Percentiles rank a stretch among this genome's conserved stretches.
Evolutionary conservation across 2,329 filamentous ascomycete genomes (phyloP).

Genomic region (Diaporthe nobilis): DNA sequence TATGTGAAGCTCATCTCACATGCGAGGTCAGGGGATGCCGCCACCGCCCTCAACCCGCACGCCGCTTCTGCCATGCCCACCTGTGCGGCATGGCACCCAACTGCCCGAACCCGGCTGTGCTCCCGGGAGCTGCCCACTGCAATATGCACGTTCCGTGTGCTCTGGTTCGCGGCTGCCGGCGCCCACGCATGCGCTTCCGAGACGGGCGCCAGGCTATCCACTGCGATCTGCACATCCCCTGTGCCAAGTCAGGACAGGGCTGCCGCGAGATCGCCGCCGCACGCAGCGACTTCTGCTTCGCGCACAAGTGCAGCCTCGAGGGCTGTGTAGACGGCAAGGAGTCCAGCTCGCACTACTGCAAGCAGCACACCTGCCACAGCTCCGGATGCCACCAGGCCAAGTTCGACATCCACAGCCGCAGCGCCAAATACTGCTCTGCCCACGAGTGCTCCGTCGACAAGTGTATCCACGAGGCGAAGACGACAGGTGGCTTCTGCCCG

Average conservation of each 20-base stretch:
- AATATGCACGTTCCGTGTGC: slow-evolving; percentile 33
- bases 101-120: slow-evolving; percentile 23
- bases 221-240: slow-evolving; percentile 34
- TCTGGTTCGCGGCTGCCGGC: slow-evolving; percentile 30
- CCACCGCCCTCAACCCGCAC: slow-evolving; percentile 21
- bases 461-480: slow-evolving; percentile 25
- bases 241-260: slow-evolving; percentile 12
- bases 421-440: slow-evolving; percentile 37
- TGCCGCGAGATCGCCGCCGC: slow-evolving; percentile 29
- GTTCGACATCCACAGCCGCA: slow-evolving; percentile 27
- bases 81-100: slow-evolving; percentile 28
- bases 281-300: slow-evolving; percentile 15
- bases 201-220: slow-evolving; percentile 32
- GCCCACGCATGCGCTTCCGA: slow-evolving; percentile 20
- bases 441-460: slow-evolving; percentile 33
- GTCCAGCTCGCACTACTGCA: slow-evolving; percentile 35
- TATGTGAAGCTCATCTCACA: slow-evolving; percentile 38
- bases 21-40: slow-evolving; percentile 32
- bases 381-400: slow-evolving; percentile 33
- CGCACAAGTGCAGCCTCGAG: slow-evolving; percentile 39
- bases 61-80: slow-evolving; percentile 36
- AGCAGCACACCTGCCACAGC: slow-evolving; percentile 33
- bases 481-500: slow-evolving; percentile 20
- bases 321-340: slow-evolving; percentile 28
- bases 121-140: slow-evolving; percentile 23